Base-by-base conservation (phyloP, 169 alveolate genomes). In the Plasmodium gallinaceum region DNA sequence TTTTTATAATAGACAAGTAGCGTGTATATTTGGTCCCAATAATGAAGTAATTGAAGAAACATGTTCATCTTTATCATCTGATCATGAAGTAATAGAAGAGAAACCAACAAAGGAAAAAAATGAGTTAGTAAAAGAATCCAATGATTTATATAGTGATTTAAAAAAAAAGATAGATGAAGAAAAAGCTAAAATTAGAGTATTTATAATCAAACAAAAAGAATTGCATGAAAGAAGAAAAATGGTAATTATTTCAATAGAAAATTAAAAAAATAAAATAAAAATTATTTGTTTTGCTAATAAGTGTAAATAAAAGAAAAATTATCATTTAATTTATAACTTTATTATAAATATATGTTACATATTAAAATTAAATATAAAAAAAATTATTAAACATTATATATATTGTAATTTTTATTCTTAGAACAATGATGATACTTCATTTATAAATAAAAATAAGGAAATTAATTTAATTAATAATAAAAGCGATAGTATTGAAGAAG, bases 141-240 rank as follows among this genome's bases (percentile, higher is more conserved):
- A 42, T 57, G 92, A 87, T 74, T 74, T 87, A 54, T 87, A 87
- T 65, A 43, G n/a, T 48, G 88, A 87, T 68, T 87, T 87, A 61
- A 94, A 94, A 92, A 89, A 69, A 45, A 91, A 94, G 61, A 62
- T 94, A 65, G 54, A 69, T 46, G 93, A 71, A 43, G 95, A 94
- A 61, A 94, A 94, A 66, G 60, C 74, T 12, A 94, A 92, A 75
- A 88, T 94, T 62, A 88, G 96, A 37, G 91, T 88, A 54, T 75
- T 92, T 69, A 92, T 94, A 88, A 64, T 94, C 45, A 92, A 92
- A 45, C 92, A 92, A 88, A 88, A 92, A 54, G 93, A 90, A 70
- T 88, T 91, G 37, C 91, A 93, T 73, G 91, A 90, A 51, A 71
- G 93, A 48, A 66, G 18, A 18, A 51, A 69, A n/a, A 88, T 74